Conservation (phyloP, 768 basidiomycete genomes). For the Pisolithus orientalis region DNA sequence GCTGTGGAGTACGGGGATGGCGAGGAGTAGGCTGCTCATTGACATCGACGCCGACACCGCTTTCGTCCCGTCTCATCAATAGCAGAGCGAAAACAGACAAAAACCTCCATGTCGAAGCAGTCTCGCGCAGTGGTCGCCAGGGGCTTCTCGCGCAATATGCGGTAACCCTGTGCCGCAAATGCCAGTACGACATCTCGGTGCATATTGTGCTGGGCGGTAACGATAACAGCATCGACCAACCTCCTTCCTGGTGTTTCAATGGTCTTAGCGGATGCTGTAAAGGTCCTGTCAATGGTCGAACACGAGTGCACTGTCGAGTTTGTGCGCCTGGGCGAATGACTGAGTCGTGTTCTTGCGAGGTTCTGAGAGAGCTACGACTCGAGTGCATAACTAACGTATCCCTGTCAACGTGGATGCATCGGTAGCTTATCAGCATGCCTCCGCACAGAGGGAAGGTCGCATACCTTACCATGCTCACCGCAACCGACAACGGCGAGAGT, state of each 20-base stretch:
- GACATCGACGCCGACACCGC: too few relatives aligned
- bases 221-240: conserved; percentile 76
- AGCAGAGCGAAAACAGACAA: too few relatives aligned
- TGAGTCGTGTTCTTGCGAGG: conserved; percentile 63
- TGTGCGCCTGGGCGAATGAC: conserved; percentile 49
- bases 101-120: conserved; percentile 63
- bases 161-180: conserved; percentile 77
- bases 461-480: conserved; percentile 74
- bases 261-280: conserved; percentile 58
- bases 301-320: conserved; percentile 60
- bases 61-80: too few relatives aligned
- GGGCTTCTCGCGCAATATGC: conserved; percentile 90
- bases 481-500: conserved; percentile 79
- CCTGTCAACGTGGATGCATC: conserved; percentile 29
- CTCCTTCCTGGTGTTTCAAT: conserved; percentile 58
- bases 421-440: background rate
- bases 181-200: conserved; percentile 69
- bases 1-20: too few relatives aligned
- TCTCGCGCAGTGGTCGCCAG: conserved; percentile 75
- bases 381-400: conserved; percentile 60
- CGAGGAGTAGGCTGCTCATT: too few relatives aligned
- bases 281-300: conserved; percentile 72
- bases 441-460: conserved; percentile 2
- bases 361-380: conserved; percentile 77
- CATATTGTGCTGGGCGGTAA: conserved; percentile 77